Conservation (phyloP, 306 rosid species). For the Corylus avellana region DNA sequence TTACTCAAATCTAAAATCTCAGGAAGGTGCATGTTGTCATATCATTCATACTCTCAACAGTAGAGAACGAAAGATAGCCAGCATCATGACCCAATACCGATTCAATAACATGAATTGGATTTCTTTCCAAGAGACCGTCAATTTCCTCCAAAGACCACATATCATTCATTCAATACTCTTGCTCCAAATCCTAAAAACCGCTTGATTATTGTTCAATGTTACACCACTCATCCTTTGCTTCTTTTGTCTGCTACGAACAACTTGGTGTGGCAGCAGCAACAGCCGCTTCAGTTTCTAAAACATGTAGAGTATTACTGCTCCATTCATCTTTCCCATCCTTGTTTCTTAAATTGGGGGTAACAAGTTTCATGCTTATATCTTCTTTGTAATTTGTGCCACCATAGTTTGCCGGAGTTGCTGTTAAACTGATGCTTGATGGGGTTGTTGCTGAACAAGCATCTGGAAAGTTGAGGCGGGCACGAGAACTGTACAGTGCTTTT, state of each 20-base stretch:
- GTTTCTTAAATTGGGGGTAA: not conserved
- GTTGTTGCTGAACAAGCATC: slow-evolving; percentile 34
- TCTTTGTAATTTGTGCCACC: slow-evolving; percentile 58
- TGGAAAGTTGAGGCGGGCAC: slow-evolving; percentile 82
- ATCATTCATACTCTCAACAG: slow-evolving; percentile 48
- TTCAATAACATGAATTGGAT: slow-evolving; percentile 27
- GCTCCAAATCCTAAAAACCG: slow-evolving; percentile 8
- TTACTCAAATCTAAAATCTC: slow-evolving; percentile 49
- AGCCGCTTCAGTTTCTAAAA: no score
- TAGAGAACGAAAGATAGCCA: slow-evolving; percentile 24
- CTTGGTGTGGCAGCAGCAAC: slow-evolving; percentile 12
- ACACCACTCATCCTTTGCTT: slow-evolving; percentile 37
- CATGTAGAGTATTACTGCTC: not conserved
- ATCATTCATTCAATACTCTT: slow-evolving; percentile 55
- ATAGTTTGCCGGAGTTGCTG: slow-evolving; percentile 40
- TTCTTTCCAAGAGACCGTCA: slow-evolving; percentile 35
- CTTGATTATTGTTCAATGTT: not conserved
- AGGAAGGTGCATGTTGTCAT: slow-evolving; percentile 49
- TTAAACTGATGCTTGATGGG: slow-evolving; percentile 41
- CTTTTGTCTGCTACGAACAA: slow-evolving; percentile 24
- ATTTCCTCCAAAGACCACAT: slow-evolving; percentile 64
- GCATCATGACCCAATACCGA: slow-evolving; percentile 22
- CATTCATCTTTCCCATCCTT: slow-evolving; percentile 37
- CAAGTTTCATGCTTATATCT: slow-evolving; percentile 26
- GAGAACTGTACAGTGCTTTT: slow-evolving; percentile 72